Evolutionary conservation across 257 asterid species (phyloP).

Genomic region (Solanum dulcamara): DNA sequence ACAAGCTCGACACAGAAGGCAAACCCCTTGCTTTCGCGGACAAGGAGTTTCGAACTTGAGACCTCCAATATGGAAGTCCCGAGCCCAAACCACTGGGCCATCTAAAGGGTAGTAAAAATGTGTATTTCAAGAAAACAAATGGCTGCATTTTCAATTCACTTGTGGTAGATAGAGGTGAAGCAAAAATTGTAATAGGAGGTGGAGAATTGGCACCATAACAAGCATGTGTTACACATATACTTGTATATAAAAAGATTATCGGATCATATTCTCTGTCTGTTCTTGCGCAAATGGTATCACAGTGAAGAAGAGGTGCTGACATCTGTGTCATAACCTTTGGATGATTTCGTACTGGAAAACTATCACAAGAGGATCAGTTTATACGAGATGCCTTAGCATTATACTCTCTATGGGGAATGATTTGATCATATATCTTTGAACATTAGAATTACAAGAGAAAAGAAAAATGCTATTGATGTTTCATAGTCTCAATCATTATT

Average conservation of each 20-base stretch:
- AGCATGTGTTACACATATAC: neutral
- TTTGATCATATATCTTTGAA: neutral
- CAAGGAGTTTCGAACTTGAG: too few species aligned
- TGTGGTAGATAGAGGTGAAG: neutral
- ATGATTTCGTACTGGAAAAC: neutral
- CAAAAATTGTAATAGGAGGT: neutral
- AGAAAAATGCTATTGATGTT: neutral
- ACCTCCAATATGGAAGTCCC: too few species aligned
- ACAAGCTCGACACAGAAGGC: too few species aligned
- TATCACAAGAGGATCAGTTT: neutral
- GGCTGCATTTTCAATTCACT: neutral
- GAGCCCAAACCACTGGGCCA: too few species aligned
- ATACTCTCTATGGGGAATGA: neutral
- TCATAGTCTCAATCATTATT: neutral
- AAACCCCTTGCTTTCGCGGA: too few species aligned
- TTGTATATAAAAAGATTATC: neutral
- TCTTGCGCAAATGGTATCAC: neutral
- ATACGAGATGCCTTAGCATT: neutral
- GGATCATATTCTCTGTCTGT: neutral
- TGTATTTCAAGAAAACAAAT: neutral
- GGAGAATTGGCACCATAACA: neutral
- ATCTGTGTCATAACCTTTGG: neutral
- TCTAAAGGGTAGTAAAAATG: too few species aligned
- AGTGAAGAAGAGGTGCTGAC: neutral
- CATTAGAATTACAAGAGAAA: neutral